Conservation (phyloP, 1,284 basidiomycete species). For the Earliella scabrosa region DNA sequence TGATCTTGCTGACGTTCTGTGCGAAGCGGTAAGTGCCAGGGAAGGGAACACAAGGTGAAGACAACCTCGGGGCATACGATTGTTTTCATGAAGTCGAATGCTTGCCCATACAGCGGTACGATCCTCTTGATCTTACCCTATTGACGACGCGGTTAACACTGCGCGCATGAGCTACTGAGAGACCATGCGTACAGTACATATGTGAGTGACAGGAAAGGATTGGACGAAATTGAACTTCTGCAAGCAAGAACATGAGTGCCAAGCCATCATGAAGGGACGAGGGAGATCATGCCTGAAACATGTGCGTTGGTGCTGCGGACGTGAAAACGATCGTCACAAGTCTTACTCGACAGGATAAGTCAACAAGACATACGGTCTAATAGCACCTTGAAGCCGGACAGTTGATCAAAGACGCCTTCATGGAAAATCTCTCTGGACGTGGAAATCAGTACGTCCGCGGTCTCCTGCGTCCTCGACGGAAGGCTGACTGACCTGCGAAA, state of each 20-base stretch:
- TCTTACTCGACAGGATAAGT: background rate
- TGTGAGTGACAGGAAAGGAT: conserved; percentile 12
- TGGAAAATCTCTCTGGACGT: conserved; percentile 50
- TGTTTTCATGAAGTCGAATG: conserved; percentile 61
- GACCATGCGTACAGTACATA: conserved; percentile 6
- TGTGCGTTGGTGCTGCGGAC: conserved; percentile 12
- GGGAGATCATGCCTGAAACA: conserved; percentile 12
- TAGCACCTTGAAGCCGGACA: conserved; percentile 55
- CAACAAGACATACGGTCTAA: conserved; percentile 4
- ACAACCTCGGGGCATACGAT: conserved; percentile 55
- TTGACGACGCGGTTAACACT: background rate
- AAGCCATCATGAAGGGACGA: too few species aligned
- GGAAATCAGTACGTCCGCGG: background rate
- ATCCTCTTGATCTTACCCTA: conserved; percentile 64
- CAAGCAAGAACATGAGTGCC: background rate
- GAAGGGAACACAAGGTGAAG: background rate
- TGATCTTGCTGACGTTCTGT: conserved; percentile 65
- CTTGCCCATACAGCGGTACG: conserved; percentile 59
- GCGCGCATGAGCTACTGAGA: background rate
- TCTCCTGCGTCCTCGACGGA: too few species aligned
- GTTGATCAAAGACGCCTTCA: conserved; percentile 59
- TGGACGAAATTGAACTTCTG: conserved; percentile 20
- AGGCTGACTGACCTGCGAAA: conserved; percentile 34
- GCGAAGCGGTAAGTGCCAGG: background rate
- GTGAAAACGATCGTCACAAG: background rate